Base-by-base conservation (phyloP, 2,329 filamentous ascomycete genomes). In the Pseudogymnoascus sp. region DNA sequence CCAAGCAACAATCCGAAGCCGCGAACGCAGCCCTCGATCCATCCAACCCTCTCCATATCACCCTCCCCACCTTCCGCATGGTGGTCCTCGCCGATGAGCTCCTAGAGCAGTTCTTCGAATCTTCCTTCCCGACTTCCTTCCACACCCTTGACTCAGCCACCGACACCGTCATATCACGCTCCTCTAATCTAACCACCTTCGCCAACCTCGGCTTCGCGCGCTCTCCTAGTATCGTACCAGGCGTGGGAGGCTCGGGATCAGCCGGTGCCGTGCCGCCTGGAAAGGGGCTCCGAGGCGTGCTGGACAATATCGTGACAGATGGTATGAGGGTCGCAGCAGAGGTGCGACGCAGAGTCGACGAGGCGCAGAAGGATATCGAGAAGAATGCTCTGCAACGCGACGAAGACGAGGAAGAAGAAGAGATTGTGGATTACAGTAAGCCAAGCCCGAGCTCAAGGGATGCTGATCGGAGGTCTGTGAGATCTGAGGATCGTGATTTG, bases 11-110 rank as follows among this genome's bases (percentile, higher is more conserved):
- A 69, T 85, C 87, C 1, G 86, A 91, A 71, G 84, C 88, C 17
- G 92, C 92, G 54, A 99, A 99, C 71, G 85, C 87, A 7, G 94
- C 94, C 0, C 82, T 99, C 3, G 92, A 99, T 71, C 94, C 94
- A 2, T 87, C 91, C 26, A 93, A 96, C 65, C 94, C 94, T 5
- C 82, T 99, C 0, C 89, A 97, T 72, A 97, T 99, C 70, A 97
- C 94, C 0, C 82, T 99, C 1, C 94, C 94, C 0, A 99, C 94
- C 0, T 99, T 99, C 81, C 88, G 94, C 66, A 99, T 99, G 94
- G 92, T 99, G 3, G 90, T 99, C 8, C 84, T 99, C 6, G 94
- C 94, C 44, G 94, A 99, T 71, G 94, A 99, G 73, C 82, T 95
- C 0, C 84, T 99, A 5, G 93, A 99, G 70, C 90, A 95, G 68